These are phyloP conservation scores for Trichoderma afroharzianum DNA, from an alignment of 2,329 filamentous ascomycete species.

Conservation along the genomic window DNA sequence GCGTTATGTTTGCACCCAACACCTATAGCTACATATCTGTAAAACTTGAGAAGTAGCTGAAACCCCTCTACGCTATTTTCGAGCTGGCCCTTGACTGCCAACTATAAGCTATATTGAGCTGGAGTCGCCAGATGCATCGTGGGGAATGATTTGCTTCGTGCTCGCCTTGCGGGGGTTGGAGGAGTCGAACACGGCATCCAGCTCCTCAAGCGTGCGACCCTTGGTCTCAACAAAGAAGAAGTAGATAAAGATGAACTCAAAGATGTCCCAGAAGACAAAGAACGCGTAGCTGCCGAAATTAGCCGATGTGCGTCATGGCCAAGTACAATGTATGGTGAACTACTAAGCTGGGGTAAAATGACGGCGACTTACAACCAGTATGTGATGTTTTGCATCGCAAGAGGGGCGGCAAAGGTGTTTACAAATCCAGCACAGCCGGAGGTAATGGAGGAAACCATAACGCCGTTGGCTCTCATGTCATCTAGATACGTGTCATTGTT, in stretches of 20 bases:
- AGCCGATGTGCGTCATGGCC: too few relatives aligned
- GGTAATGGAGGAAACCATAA: not conserved
- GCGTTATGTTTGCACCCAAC: too few relatives aligned
- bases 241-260: not conserved
- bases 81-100: too few relatives aligned
- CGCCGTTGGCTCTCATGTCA: not conserved
- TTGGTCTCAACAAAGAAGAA: not conserved
- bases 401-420: not conserved
- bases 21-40: too few relatives aligned
- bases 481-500: not conserved
- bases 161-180: not conserved
- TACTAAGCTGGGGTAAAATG: not conserved
- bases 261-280: not conserved
- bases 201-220: not conserved
- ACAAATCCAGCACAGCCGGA: not conserved
- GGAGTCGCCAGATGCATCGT: too few relatives aligned
- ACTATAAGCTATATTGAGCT: too few relatives aligned
- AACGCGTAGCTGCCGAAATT: too few relatives aligned
- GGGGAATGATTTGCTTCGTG: not conserved
- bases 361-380: not conserved
- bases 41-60: too few relatives aligned
- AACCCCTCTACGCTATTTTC: too few relatives aligned
- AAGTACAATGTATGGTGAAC: too few relatives aligned
- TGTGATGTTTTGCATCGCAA: not conserved
- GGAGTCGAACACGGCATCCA: not conserved